Base-by-base conservation (phyloP, 257 asterid genomes). In the Cordia subcordata region DNA sequence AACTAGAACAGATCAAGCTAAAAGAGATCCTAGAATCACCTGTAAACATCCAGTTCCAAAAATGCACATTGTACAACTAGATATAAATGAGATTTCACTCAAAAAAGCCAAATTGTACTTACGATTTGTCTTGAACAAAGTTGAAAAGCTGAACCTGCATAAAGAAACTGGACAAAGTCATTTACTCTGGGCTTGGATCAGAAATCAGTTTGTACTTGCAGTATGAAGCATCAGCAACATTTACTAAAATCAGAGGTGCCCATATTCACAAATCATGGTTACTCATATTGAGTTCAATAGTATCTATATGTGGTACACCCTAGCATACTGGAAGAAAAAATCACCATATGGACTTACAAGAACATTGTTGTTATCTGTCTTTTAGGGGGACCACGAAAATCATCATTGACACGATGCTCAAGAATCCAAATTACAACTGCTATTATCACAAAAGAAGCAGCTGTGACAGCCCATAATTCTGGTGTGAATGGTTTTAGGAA, bases 71-170 rank as follows among this genome's bases (percentile, higher is more conserved):
- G 23, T 4, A 32, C n/a, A 32, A 20, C 13, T 51, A 44, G 27
- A 38, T 3, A 51, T 49, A 39, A 18, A 63, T 19, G 8, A 55
- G 27, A 1, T 23, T 46, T 13, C 8, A 49, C 15, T 6, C 8
- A 12, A 63, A 38, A 57, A 38, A 9, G 21, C 16, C 47, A 65
- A 11, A 33, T 37, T 27, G 11, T 20, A 54, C 85, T 80, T 78
- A 77, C 90, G 75, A 58, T 77, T 81, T 32, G 86, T 60, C 56
- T 80, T 77, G 67, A 80, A 83, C 67, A 83, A 63, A 13, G 86
- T 83, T 55, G 90, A 80, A 75, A 83, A 76, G 72, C 85, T 74
- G 67, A 83, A 83, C 85, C 90, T 83, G 85, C 74, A 72, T 20
- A 13, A 67, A 8, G 5, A 18, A 13, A 61, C 57, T 49, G 6